Evolutionary conservation across 352 stramenopile species (phyloP).

Genomic region (Phytophthora sansomeana): DNA sequence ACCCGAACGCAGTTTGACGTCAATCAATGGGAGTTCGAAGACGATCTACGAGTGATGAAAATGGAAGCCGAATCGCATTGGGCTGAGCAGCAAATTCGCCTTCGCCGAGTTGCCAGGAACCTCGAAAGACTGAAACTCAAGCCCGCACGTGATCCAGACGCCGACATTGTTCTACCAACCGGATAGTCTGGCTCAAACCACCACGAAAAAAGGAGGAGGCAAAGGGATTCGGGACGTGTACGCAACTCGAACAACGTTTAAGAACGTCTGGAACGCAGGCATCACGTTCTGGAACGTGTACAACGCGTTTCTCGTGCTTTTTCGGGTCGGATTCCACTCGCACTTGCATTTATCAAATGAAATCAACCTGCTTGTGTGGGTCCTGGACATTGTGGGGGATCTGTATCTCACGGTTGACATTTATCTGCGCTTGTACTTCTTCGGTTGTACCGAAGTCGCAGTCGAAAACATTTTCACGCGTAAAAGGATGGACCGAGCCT

Average conservation of each 20-base stretch:
- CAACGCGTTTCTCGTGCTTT: conserved; percentile 72
- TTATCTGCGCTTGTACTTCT: conserved; percentile 76
- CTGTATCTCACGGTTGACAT: conserved; percentile 62
- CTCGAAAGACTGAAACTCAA: conserved; percentile 63
- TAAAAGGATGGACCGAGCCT: conserved; percentile 41
- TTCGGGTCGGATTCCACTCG: conserved; percentile 73
- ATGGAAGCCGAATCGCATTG: conserved; percentile 52
- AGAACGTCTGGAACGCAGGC: conserved; percentile 52
- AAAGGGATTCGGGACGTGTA: conserved; percentile 19
- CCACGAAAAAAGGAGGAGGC: background rate
- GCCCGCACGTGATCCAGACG: conserved; percentile 54
- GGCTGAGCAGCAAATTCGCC: conserved; percentile 43
- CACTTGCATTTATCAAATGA: conserved; percentile 46
- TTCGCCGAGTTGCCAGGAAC: conserved; percentile 52
- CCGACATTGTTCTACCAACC: conserved; percentile 64
- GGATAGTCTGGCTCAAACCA: conserved; percentile 28
- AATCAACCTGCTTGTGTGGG: conserved; percentile 34
- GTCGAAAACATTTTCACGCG: conserved; percentile 47
- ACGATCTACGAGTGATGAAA: conserved; percentile 61
- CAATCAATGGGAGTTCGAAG: conserved; percentile 64
- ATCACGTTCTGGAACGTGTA: conserved; percentile 75
- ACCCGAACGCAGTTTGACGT: conserved; percentile 76
- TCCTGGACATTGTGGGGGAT: conserved; percentile 64
- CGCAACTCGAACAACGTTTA: conserved; percentile 33
- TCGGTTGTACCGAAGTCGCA: too few species aligned